Evolutionary conservation across 495 filamentous ascomycete genomes (phyloP).

Genomic region (Diplogelasinospora grovesii): DNA sequence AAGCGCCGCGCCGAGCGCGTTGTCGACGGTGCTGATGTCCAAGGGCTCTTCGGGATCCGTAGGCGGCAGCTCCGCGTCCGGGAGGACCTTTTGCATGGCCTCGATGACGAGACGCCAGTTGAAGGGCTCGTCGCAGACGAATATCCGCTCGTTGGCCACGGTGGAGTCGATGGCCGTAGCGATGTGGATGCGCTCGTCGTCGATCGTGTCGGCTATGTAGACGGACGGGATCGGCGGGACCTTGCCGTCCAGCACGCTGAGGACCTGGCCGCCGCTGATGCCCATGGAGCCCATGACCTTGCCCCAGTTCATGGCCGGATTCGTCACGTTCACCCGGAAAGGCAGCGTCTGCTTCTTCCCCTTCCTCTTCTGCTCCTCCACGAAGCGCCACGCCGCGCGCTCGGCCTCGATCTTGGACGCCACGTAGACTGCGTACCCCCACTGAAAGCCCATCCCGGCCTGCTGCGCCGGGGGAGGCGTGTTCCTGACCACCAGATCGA

Average conservation of each 20-base stretch:
- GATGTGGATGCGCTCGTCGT: not conserved
- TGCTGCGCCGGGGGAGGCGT: not conserved
- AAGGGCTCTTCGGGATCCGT: not conserved
- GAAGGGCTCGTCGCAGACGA: not conserved
- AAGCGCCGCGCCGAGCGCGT: not conserved
- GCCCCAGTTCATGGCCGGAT: not conserved
- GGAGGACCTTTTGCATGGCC: not conserved
- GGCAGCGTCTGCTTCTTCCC: not conserved
- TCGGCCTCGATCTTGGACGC: slow-evolving; percentile 1
- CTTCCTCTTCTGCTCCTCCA: not conserved
- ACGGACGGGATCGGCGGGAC: not conserved
- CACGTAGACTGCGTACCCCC: not conserved
- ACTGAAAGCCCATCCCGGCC: not conserved
- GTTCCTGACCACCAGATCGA: not conserved
- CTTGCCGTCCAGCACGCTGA: not conserved
- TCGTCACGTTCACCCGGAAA: not conserved
- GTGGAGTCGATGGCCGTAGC: not conserved
- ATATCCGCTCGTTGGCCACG: not conserved
- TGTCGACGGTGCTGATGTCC: slow-evolving; percentile 2
- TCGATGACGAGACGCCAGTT: slow-evolving; percentile 1
- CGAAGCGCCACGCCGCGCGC: not conserved
- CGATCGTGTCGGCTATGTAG: not conserved
- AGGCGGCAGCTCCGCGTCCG: not conserved
- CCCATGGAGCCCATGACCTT: not conserved
- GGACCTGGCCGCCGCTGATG: not conserved